Conservation (phyloP, 2,329 filamentous ascomycete species). For the Davidsoniella virescens region DNA sequence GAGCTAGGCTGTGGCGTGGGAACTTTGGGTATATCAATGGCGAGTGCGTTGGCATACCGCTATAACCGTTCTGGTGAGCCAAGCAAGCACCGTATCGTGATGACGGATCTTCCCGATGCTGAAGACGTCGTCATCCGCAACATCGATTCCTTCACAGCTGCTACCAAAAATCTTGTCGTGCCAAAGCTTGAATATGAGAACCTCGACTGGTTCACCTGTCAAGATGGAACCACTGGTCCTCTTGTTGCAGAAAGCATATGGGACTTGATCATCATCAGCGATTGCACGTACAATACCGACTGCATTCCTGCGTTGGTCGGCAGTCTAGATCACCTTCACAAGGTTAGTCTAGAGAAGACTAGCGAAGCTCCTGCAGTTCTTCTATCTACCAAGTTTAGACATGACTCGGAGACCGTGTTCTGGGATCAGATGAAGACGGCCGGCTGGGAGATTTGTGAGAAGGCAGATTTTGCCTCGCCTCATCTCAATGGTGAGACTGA, state of each 20-base stretch:
- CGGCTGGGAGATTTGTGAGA: slow-evolving; percentile 29
- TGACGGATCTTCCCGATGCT: slow-evolving; percentile 41
- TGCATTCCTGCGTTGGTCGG: slow-evolving; percentile 35
- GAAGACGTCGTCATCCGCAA: slow-evolving; percentile 33
- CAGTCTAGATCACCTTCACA: slow-evolving; percentile 34
- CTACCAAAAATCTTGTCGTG: slow-evolving; percentile 1
- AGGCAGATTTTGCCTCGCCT: slow-evolving; percentile 28
- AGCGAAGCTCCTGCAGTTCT: slow-evolving; percentile 26
- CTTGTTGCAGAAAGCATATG: slow-evolving; percentile 24
- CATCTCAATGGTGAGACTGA: slow-evolving; percentile 29
- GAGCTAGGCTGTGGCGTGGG: slow-evolving; percentile 43
- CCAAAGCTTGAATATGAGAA: slow-evolving; percentile 32
- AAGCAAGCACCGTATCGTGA: slow-evolving; percentile 22
- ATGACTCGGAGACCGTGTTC: slow-evolving; percentile 33
- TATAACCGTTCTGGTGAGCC: background rate
- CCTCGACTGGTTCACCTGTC: slow-evolving; percentile 40
- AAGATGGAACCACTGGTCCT: slow-evolving; percentile 27
- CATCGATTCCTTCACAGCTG: slow-evolving; percentile 21
- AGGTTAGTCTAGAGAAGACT: slow-evolving; percentile 15
- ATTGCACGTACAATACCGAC: slow-evolving; percentile 46
- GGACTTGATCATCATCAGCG: slow-evolving; percentile 39
- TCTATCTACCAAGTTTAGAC: slow-evolving; percentile 39
- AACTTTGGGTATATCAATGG: slow-evolving; percentile 35
- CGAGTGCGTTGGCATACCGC: slow-evolving; percentile 20
- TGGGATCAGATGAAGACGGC: slow-evolving; percentile 30